A percentile compares a stretch with the other conserved stretches of the same genome.
These are phyloP conservation scores for Pythium pyrilobum DNA, from an alignment of 352 stramenopile species.

Conservation along the genomic window DNA sequence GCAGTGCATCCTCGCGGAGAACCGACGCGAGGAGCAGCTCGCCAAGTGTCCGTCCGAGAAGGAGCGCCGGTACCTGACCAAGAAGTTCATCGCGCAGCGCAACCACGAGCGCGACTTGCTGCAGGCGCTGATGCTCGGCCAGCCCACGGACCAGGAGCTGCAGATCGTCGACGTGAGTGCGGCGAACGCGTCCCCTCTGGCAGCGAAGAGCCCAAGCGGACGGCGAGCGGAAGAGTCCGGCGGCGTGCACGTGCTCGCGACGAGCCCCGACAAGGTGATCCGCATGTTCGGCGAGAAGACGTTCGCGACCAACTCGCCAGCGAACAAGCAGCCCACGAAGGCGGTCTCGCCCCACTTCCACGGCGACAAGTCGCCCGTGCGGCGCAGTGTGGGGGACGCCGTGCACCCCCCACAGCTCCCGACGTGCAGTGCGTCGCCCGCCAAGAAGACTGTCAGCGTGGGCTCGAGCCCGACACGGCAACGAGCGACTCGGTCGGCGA, in stretches of 20 bases:
- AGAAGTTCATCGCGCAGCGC: conserved; percentile 54
- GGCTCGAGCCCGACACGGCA: neutral
- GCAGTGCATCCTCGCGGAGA: conserved; percentile 68
- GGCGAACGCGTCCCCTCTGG: neutral
- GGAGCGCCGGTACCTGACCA: conserved; percentile 39
- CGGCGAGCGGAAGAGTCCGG: too few relatives aligned
- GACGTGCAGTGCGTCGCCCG: neutral
- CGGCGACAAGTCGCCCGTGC: conserved; percentile 1
- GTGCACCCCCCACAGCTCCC: neutral
- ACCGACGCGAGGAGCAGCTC: conserved; percentile 54
- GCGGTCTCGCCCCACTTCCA: conserved; percentile 12
- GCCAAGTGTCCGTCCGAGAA: conserved; percentile 41
- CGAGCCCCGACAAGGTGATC: conserved; percentile 10
- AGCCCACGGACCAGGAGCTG: conserved; percentile 22
- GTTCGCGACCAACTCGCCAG: conserved; percentile 1
- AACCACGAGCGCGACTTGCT: conserved; percentile 52
- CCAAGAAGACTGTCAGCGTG: neutral
- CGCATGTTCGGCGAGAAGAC: conserved; percentile 15
- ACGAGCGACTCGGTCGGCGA: conserved; percentile 3
- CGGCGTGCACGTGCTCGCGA: neutral
- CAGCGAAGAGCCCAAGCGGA: neutral
- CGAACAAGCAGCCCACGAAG: conserved; percentile 3
- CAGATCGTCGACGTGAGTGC: conserved; percentile 27
- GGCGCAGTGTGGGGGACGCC: neutral
- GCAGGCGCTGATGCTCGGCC: conserved; percentile 47